A percentile compares a stretch with the other conserved stretches of the same genome.
Evolutionary conservation across 495 filamentous ascomycete genomes (phyloP).

Genomic region (Xylaria nigripes): DNA sequence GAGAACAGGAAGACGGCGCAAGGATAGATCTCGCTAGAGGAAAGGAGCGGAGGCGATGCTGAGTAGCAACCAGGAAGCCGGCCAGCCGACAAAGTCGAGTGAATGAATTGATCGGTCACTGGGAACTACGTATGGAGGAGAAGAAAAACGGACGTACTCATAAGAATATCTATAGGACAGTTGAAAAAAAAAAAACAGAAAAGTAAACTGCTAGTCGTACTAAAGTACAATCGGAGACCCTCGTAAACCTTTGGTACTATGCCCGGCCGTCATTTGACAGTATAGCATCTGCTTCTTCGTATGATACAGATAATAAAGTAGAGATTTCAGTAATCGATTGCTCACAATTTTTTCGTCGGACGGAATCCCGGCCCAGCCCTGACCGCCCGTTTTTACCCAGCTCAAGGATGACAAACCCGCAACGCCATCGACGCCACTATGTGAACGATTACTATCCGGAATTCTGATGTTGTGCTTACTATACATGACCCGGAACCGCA

Average conservation of each 20-base stretch:
- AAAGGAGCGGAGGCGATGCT: too few relatives aligned
- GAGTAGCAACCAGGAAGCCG: too few relatives aligned
- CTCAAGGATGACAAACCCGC: background rate
- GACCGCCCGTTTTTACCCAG: background rate
- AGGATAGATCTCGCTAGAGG: too few relatives aligned
- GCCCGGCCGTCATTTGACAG: background rate
- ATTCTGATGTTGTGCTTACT: slow-evolving; percentile 2
- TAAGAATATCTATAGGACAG: too few relatives aligned
- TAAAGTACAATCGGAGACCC: background rate
- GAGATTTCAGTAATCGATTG: slow-evolving; percentile 8
- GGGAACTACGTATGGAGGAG: too few relatives aligned
- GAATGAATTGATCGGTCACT: too few relatives aligned
- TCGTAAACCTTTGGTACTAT: background rate
- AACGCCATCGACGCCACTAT: slow-evolving; percentile 7
- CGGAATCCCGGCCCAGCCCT: background rate
- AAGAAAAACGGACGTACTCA: too few relatives aligned
- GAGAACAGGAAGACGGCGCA: too few relatives aligned
- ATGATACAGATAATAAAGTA: slow-evolving; percentile 7
- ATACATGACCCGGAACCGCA: background rate
- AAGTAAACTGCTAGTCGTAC: background rate
- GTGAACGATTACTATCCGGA: slow-evolving; percentile 3
- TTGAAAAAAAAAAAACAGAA: background rate
- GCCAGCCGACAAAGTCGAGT: too few relatives aligned
- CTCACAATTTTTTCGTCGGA: background rate
- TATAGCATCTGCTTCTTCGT: background rate